These are phyloP conservation scores for Gentiana macrophylla DNA, from an alignment of 257 asterid genomes.

Conservation along the genomic window DNA sequence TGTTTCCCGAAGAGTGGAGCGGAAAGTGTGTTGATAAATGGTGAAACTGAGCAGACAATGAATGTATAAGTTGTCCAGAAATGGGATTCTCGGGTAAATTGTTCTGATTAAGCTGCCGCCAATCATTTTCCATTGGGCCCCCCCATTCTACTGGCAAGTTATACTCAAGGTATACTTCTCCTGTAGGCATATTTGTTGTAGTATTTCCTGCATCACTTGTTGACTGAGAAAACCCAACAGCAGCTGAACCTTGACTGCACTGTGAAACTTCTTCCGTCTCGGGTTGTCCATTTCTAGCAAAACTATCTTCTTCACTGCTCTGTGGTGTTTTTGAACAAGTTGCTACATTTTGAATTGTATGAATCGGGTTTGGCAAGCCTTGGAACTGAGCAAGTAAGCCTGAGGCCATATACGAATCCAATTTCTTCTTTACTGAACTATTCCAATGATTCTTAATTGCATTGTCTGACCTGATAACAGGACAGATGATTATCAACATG, in stretches of 20 bases:
- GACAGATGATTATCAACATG: conserved; percentile 10
- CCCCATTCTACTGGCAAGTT: conserved; percentile 48
- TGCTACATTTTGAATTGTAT: conserved; percentile 34
- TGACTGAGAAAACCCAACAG: conserved; percentile 42
- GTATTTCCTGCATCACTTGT: conserved; percentile 28
- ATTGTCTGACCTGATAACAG: conserved; percentile 66
- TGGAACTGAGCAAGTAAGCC: conserved; percentile 75
- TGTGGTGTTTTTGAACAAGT: conserved; percentile 57
- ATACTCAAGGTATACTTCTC: conserved; percentile 35
- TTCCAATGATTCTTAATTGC: conserved; percentile 87
- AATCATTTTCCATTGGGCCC: conserved; percentile 40
- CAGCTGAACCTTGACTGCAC: conserved; percentile 64
- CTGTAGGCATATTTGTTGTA: conserved; percentile 18
- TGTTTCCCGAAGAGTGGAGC: conserved; percentile 23
- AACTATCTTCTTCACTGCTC: conserved; percentile 57
- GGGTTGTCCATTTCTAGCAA: conserved; percentile 21
- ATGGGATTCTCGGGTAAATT: conserved; percentile 51
- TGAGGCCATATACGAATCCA: conserved; percentile 71
- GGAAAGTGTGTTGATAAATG: conserved; percentile 30
- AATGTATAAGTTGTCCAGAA: conserved; percentile 17
- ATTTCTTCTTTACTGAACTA: conserved; percentile 80
- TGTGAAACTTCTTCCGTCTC: conserved; percentile 73
- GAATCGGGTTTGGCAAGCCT: conserved; percentile 39
- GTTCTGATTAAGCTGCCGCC: conserved; percentile 45
- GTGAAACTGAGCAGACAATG: conserved; percentile 30